Conservation (phyloP, 805 yeast species). For the Blastobotrys mokoenaii region DNA sequence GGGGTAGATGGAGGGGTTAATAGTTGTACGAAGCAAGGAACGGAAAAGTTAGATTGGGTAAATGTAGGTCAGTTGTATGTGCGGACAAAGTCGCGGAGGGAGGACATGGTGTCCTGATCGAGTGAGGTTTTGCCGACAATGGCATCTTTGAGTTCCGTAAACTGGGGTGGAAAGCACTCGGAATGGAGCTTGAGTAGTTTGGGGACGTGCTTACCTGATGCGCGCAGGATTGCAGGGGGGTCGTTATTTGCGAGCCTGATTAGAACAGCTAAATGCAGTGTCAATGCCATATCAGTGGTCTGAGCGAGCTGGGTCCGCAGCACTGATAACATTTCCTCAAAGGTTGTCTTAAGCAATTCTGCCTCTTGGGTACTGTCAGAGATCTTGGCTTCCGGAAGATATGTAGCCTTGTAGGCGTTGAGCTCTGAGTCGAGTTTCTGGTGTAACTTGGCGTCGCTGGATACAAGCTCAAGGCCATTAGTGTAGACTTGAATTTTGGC, state of each 20-base stretch:
- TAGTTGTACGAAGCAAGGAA: no score
- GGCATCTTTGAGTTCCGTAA: constrained; percentile 15
- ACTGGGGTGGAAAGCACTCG: constrained; percentile 11
- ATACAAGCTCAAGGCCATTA: no score
- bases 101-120: not conserved
- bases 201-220: constrained; percentile 26
- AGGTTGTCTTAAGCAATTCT: not conserved
- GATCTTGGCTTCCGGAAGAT: no score
- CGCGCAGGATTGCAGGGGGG: constrained; percentile 17
- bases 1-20: no score
- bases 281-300: constrained; percentile 20
- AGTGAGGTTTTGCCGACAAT: constrained; percentile 2
- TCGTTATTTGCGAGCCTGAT: constrained; percentile 14
- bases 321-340: constrained; percentile 2
- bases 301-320: constrained; percentile 11
- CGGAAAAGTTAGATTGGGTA: no score
- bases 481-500: no score
- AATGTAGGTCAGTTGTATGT: no score
- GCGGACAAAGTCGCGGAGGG: no score
- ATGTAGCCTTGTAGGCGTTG: not conserved
- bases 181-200: constrained; percentile 18
- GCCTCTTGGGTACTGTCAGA: no score
- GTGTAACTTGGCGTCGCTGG: not conserved
- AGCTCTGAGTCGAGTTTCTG: not conserved
- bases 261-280: constrained; percentile 22